phyloP scores from a whole-genome alignment of 2,329 filamentous ascomycete species.

The Ceratocystis variospora region DNA sequence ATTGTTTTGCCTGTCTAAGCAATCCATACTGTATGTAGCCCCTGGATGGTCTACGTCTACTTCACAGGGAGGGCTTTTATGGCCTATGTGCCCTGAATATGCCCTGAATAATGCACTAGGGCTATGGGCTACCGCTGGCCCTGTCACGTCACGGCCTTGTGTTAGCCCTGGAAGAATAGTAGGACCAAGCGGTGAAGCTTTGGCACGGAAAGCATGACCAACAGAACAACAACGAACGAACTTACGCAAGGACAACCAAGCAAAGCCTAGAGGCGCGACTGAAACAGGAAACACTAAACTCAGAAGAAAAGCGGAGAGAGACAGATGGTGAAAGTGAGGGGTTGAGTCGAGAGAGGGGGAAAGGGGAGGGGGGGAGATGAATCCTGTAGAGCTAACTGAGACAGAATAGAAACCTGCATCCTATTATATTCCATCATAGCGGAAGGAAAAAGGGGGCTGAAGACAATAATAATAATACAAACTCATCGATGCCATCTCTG shows the following conservation, averaged over 20 bases:
- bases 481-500: no score
- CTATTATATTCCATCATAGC: background rate
- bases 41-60: background rate
- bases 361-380: background rate
- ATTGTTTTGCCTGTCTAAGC: no score
- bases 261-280: background rate
- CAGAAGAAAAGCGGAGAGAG: background rate
- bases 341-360: no score
- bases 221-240: background rate
- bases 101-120: background rate
- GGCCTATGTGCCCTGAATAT: background rate
- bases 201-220: background rate
- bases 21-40: background rate
- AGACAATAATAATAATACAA: background rate
- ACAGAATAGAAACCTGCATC: background rate
- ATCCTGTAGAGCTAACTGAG: background rate
- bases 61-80: background rate
- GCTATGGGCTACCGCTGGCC: background rate
- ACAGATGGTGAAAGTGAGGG: background rate
- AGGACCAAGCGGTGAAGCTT: constrained; percentile 9
- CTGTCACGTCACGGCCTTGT: background rate
- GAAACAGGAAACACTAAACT: background rate
- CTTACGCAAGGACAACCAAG: background rate
- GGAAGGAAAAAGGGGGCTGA: background rate
- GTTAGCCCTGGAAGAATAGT: background rate